phyloP scores from a whole-genome alignment of 306 rosid species.

The Canavalia ensiformis region DNA sequence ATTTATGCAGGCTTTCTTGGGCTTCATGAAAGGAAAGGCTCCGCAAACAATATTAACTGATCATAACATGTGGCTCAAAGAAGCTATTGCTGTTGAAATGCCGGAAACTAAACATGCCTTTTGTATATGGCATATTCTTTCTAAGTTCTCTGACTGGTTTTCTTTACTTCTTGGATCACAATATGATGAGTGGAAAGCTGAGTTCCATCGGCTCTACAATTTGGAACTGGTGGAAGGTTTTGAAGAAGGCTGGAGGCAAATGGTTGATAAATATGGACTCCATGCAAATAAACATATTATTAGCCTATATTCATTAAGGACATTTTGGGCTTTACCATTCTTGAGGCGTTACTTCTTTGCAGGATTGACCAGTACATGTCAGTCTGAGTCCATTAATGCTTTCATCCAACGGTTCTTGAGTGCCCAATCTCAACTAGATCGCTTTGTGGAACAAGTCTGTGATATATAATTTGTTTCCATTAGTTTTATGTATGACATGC shows the following conservation, averaged over 20 bases:
- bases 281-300: slow-evolving; percentile 74
- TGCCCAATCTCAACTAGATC: slow-evolving; percentile 73
- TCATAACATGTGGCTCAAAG: slow-evolving; percentile 93
- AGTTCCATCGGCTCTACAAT: slow-evolving; percentile 80
- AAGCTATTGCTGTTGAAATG: slow-evolving; percentile 76
- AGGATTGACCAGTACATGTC: slow-evolving; percentile 70
- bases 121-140: slow-evolving; percentile 83
- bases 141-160: slow-evolving; percentile 91
- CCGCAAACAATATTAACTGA: slow-evolving; percentile 82
- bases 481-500: slow-evolving; percentile 28
- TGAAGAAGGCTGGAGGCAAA: slow-evolving; percentile 81
- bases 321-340: slow-evolving; percentile 86
- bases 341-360: slow-evolving; percentile 83
- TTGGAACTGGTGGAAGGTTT: slow-evolving; percentile 73
- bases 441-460: slow-evolving; percentile 71
- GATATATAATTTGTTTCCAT: slow-evolving; percentile 39
- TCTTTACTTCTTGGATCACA: slow-evolving; percentile 72
- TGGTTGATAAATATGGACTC: slow-evolving; percentile 78
- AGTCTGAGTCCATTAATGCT: slow-evolving; percentile 67
- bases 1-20: slow-evolving; percentile 69
- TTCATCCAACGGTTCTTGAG: slow-evolving; percentile 82
- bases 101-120: slow-evolving; percentile 80
- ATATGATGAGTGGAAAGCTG: slow-evolving; percentile 85
- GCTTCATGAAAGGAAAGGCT: slow-evolving; percentile 87
- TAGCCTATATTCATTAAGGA: slow-evolving; percentile 76